Evolutionary conservation across 2,329 filamentous ascomycete species (phyloP), one percentile per base, ranked within the genome.

Genomic region (Alternaria ventricosa): DNA sequence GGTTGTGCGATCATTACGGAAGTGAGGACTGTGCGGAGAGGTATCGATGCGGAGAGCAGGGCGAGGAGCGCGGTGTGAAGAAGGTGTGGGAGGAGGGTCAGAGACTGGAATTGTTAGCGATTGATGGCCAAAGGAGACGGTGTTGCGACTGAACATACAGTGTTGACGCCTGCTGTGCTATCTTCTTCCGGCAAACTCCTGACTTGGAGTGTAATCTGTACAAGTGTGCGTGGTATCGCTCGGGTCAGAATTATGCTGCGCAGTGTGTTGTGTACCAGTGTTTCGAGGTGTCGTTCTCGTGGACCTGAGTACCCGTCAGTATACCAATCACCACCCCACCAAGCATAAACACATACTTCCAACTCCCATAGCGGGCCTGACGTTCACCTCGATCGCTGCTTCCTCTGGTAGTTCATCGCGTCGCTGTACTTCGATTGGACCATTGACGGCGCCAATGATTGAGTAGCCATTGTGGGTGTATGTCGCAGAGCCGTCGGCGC

Each of bases 371-470:
- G 92, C 90, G 53, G 95, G 95, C 78, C 96, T 89, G 68, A 99
- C 88, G 77, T 95, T 89, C 61, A 99, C 92, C 81, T 98, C 96
- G 69, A 99, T 85, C 54, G 91, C 88, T 27, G 95, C 93, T 83
- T 97, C 94, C 80, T 97, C 94, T 8, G 96, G 92, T 70, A 96
- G 88, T 79, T 98, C 93, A 77, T 99, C 95, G 73, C 93, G 89
- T 74, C 94, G 88, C 71, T 90, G 89, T 15, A 95, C 93, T 83
- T 99, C 96, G 70, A 98, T 88, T 15, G 96, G 96, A 0, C 95
- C 96, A 81, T 97, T 98, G 70, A 97, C 93, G 13, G 93, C 90
- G 60, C 91, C 92, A 57, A 96, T 88, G 68, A 98, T 87, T 47
- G 90, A 90, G 80, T 94, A 97, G 53, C 93, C 92, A 61, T 88